These are phyloP conservation scores for Phyllosticta ampelicida DNA, from an alignment of 2,329 filamentous ascomycete genomes.

Conservation along the genomic window DNA sequence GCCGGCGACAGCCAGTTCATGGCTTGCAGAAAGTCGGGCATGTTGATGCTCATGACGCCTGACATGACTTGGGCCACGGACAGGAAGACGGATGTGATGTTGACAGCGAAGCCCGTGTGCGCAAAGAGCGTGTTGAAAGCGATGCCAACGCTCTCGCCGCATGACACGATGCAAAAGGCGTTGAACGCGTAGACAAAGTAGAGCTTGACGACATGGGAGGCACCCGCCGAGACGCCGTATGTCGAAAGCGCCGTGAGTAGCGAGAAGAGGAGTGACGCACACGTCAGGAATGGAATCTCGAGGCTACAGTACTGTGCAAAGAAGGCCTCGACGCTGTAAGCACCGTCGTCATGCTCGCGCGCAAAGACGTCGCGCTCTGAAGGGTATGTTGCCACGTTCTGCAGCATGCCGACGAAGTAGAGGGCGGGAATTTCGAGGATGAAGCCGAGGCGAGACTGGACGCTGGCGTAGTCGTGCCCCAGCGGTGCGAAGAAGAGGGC, in stretches of 20 bases:
- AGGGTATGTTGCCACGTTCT: conserved; percentile 67
- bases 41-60: conserved; percentile 59
- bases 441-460: conserved; percentile 66
- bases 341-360: conserved; percentile 61
- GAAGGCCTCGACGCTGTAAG: conserved; percentile 62
- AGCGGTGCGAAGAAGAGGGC: conserved; percentile 55
- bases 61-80: conserved; percentile 61
- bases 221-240: conserved; percentile 34
- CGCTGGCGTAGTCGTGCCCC: conserved; percentile 54
- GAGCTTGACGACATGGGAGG: conserved; percentile 51
- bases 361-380: conserved; percentile 66
- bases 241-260: conserved; percentile 50
- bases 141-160: conserved; percentile 66
- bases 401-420: conserved; percentile 68
- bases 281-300: conserved; percentile 61
- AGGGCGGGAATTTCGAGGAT: conserved; percentile 61
- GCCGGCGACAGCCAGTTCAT: conserved; percentile 64
- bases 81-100: conserved; percentile 58
- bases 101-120: conserved; percentile 68
- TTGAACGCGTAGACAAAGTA: conserved; percentile 59
- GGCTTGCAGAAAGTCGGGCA: conserved; percentile 54
- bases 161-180: conserved; percentile 62
- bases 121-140: conserved; percentile 69
- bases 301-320: conserved; percentile 58
- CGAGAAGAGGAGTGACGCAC: conserved; percentile 55